phyloP scores from a whole-genome alignment of 768 basidiomycete genomes.

The Baorangia bicolor region DNA sequence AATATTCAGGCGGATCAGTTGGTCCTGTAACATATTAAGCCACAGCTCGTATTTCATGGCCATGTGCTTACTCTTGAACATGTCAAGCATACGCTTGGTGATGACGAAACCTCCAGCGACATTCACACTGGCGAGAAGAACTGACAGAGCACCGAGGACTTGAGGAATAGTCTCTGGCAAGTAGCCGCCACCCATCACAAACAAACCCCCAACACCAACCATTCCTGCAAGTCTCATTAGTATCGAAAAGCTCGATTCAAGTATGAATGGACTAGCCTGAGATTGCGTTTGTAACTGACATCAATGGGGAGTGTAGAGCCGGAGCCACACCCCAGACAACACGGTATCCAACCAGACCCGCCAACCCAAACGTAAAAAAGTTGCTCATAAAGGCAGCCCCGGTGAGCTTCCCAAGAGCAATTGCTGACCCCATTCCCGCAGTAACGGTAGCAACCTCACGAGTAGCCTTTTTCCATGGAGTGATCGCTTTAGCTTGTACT shows the following conservation, averaged over 20 bases:
- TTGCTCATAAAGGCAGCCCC: conserved; percentile 84
- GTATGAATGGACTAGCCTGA: conserved; percentile 53
- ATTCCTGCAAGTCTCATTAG: conserved; percentile 41
- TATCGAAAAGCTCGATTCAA: background rate
- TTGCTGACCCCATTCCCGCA: conserved; percentile 68
- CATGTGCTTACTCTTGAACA: conserved; percentile 72
- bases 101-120: conserved; percentile 88
- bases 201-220: conserved; percentile 84
- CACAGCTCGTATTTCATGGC: background rate
- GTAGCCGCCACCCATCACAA: conserved; percentile 89
- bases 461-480: conserved; percentile 82
- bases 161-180: conserved; percentile 81
- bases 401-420: conserved; percentile 78
- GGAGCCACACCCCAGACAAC: conserved; percentile 90
- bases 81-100: conserved; percentile 89
- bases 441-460: conserved; percentile 74
- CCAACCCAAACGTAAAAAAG: conserved; percentile 87
- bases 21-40: conserved; percentile 47
- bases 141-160: conserved; percentile 73
- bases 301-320: conserved; percentile 84
- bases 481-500: conserved; percentile 54
- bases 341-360: conserved; percentile 82
- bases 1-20: conserved; percentile 85
- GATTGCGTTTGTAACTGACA: conserved; percentile 90
- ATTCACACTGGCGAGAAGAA: conserved; percentile 85